Conservation (phyloP, 345 rosid genomes). For the Pelargonium nanum region DNA sequence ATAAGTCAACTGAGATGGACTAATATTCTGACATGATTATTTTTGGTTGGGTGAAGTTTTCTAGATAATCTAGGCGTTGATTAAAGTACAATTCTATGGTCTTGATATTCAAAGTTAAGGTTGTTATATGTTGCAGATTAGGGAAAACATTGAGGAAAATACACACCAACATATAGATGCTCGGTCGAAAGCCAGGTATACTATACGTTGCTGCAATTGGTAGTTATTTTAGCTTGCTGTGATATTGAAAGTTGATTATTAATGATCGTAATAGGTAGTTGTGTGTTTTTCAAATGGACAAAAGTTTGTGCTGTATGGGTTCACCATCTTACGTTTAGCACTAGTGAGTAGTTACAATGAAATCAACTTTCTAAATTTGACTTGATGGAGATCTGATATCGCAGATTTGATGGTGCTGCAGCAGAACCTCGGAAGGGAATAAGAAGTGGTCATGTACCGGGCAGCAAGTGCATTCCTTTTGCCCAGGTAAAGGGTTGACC, state of each 20-base stretch:
- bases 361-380: too few species aligned
- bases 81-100: background rate
- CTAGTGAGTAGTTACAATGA: too few species aligned
- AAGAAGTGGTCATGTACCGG: constrained; percentile 92
- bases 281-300: too few species aligned
- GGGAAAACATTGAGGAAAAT: constrained; percentile 15
- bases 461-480: constrained; percentile 90
- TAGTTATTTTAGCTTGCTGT: background rate
- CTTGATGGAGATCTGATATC: background rate
- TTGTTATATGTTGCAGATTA: constrained; percentile 40
- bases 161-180: constrained; percentile 53
- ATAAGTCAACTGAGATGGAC: background rate
- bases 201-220: background rate
- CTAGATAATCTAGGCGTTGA: background rate
- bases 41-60: too few species aligned
- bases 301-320: too few species aligned
- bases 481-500: constrained; percentile 37
- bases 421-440: constrained; percentile 93
- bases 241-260: too few species aligned
- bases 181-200: constrained; percentile 78
- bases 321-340: too few species aligned
- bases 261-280: too few species aligned
- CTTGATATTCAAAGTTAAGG: background rate
- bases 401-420: constrained; percentile 86
- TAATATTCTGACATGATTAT: too few species aligned